These are phyloP conservation scores for Hypoxylon sp. DNA, from an alignment of 2,329 filamentous ascomycete species.

Conservation along the genomic window DNA sequence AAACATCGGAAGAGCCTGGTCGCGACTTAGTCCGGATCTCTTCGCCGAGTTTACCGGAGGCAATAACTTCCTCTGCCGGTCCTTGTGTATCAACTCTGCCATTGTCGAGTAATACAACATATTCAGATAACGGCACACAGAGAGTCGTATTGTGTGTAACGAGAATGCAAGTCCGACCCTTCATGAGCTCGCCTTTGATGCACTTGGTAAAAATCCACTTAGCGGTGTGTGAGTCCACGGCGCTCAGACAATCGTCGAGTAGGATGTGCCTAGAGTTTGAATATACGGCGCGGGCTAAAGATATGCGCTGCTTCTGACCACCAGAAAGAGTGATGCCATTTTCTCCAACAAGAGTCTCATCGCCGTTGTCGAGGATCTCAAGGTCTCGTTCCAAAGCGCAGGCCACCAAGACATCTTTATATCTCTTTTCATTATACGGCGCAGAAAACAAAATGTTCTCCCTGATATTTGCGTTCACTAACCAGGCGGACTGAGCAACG, in stretches of 20 bases:
- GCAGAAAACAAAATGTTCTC: constrained; percentile 95
- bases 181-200: constrained; percentile 90
- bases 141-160: constrained; percentile 97
- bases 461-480: constrained; percentile 94
- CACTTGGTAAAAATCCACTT: constrained; percentile 98
- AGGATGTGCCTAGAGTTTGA: constrained; percentile 92
- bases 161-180: constrained; percentile 88
- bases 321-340: constrained; percentile 97
- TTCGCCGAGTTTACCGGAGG: constrained; percentile 89
- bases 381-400: constrained; percentile 93
- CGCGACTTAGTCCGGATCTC: constrained; percentile 80
- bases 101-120: constrained; percentile 88
- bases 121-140: constrained; percentile 83
- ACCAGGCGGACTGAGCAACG: constrained; percentile 96
- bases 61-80: constrained; percentile 80
- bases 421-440: constrained; percentile 82
- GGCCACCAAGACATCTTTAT: constrained; percentile 88
- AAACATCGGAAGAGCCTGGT: constrained; percentile 76
- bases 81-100: constrained; percentile 84
- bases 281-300: constrained; percentile 95
- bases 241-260: constrained; percentile 94
- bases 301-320: constrained; percentile 97
- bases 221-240: constrained; percentile 96
- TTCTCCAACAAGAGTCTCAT: constrained; percentile 94
- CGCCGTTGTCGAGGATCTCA: constrained; percentile 90